These are phyloP conservation scores for Rhodosporidiobolus odoratus DNA, from an alignment of 768 basidiomycete genomes.

Conservation along the genomic window DNA sequence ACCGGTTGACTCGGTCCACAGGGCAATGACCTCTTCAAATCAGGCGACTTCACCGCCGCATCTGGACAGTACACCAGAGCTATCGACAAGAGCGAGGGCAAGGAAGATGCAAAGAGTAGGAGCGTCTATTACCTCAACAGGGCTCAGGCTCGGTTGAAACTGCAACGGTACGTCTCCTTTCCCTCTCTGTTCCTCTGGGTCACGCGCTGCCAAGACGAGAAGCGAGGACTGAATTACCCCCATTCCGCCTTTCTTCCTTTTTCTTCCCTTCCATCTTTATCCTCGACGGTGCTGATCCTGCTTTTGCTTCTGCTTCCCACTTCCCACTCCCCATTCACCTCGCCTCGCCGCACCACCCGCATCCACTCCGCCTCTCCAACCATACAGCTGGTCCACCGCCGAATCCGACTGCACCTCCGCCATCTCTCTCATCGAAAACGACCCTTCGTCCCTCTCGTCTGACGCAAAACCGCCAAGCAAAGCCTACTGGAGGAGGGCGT, in stretches of 20 bases:
- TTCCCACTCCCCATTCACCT: neutral
- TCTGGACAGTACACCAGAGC: conserved; percentile 60
- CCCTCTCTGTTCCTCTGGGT: neutral
- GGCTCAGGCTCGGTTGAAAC: conserved; percentile 67
- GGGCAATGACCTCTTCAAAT: conserved; percentile 67
- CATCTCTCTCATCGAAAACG: conserved; percentile 54
- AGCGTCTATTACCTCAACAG: conserved; percentile 65
- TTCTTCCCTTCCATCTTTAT: neutral
- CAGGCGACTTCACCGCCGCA: conserved; percentile 57
- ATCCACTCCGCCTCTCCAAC: neutral
- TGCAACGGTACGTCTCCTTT: conserved; percentile 57
- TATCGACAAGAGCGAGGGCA: conserved; percentile 46
- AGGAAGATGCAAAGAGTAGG: neutral
- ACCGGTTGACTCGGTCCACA: conserved; percentile 43
- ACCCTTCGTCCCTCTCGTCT: neutral
- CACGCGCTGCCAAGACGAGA: too few species aligned
- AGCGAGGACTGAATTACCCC: neutral
- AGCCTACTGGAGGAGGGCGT: conserved; percentile 64
- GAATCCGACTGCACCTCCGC: conserved; percentile 66
- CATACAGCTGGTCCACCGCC: conserved; percentile 63
- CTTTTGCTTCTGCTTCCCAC: neutral
- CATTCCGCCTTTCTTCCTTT: neutral
- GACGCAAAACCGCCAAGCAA: conserved; percentile 53
- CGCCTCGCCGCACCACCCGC: too few species aligned
- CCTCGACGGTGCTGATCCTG: neutral